phyloP scores from a whole-genome alignment of 2,329 filamentous ascomycete genomes.

The Thielaviopsis populi region DNA sequence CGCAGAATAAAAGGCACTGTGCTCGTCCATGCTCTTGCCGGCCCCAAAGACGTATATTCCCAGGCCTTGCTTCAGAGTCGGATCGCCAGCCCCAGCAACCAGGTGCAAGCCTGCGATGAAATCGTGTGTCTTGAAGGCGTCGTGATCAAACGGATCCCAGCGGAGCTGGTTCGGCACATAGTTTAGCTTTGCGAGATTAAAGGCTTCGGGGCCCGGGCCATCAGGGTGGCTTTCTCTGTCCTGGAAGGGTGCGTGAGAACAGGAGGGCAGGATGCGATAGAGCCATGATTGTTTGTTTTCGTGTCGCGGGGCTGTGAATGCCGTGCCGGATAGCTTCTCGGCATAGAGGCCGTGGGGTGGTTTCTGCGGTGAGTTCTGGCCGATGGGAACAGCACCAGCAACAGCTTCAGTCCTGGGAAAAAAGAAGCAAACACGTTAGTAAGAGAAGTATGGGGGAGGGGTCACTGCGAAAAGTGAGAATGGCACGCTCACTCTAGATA shows the following conservation, averaged over 20 bases:
- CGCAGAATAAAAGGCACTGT: slow-evolving; percentile 62
- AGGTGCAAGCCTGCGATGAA: slow-evolving; percentile 45
- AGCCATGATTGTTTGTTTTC: slow-evolving; percentile 60
- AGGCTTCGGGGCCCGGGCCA: slow-evolving; percentile 18
- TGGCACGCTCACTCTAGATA: slow-evolving; percentile 66
- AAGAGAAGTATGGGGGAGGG: not conserved
- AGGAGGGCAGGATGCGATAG: slow-evolving; percentile 53
- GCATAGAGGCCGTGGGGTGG: slow-evolving; percentile 65
- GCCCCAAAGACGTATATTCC: slow-evolving; percentile 65
- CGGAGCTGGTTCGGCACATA: slow-evolving; percentile 69
- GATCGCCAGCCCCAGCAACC: slow-evolving; percentile 62
- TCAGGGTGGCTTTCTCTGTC: slow-evolving; percentile 25
- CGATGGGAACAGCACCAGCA: slow-evolving; percentile 56
- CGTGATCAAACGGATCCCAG: slow-evolving; percentile 63
- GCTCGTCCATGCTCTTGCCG: slow-evolving; percentile 53
- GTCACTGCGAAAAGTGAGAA: no score
- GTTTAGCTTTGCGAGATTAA: slow-evolving; percentile 36
- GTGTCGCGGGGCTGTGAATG: slow-evolving; percentile 54
- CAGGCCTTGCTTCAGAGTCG: slow-evolving; percentile 57
- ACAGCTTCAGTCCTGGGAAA: slow-evolving; percentile 59
- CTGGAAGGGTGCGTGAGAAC: slow-evolving; percentile 43
- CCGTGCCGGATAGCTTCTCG: slow-evolving; percentile 60
- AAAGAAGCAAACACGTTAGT: not conserved
- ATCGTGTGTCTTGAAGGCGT: slow-evolving; percentile 34
- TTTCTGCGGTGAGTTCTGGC: slow-evolving; percentile 70